Evolutionary conservation across 768 basidiomycete species (phyloP).

Genomic region (Leccinum sublutescens): DNA sequence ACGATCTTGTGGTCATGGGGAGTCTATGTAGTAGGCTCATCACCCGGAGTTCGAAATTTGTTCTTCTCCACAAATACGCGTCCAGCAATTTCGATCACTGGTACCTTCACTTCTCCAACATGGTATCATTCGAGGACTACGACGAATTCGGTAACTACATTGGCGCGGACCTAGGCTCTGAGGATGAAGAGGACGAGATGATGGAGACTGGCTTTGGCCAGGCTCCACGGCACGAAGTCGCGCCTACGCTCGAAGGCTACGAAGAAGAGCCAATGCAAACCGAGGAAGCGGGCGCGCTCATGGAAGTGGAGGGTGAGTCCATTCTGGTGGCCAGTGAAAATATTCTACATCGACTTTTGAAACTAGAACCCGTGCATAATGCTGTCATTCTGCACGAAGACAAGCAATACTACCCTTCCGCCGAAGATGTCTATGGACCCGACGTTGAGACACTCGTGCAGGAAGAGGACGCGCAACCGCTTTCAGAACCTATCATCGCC

Average conservation of each 20-base stretch:
- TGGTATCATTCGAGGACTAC: slow-evolving; percentile 73
- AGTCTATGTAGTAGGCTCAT: background rate
- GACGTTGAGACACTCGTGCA: slow-evolving; percentile 97
- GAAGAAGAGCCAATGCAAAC: slow-evolving; percentile 66
- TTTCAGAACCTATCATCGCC: slow-evolving; percentile 92
- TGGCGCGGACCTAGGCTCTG: slow-evolving; percentile 90
- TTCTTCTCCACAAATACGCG: slow-evolving; percentile 24
- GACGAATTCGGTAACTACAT: slow-evolving; percentile 98
- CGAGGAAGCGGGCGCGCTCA: slow-evolving; percentile 62
- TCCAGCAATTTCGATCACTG: slow-evolving; percentile 14
- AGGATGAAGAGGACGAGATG: slow-evolving; percentile 56
- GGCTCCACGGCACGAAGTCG: slow-evolving; percentile 35
- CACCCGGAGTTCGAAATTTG: slow-evolving; percentile 36
- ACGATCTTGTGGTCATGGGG: slow-evolving; percentile 14
- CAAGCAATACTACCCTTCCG: slow-evolving; percentile 97
- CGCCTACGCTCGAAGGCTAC: slow-evolving; percentile 76
- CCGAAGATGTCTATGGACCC: slow-evolving; percentile 86
- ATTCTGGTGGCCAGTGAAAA: background rate
- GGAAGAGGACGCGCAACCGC: slow-evolving; percentile 95
- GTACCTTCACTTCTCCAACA: slow-evolving; percentile 21
- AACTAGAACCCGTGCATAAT: slow-evolving; percentile 70
- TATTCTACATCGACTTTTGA: slow-evolving; percentile 7
- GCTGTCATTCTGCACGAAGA: slow-evolving; percentile 93
- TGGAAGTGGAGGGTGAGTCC: slow-evolving; percentile 79
- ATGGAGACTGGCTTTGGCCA: slow-evolving; percentile 50